Percentiles rank a stretch among this genome's conserved stretches.
These are phyloP conservation scores for Cyclotella atomus DNA, from an alignment of 108 stramenopile genomes.

Conservation along the genomic window DNA sequence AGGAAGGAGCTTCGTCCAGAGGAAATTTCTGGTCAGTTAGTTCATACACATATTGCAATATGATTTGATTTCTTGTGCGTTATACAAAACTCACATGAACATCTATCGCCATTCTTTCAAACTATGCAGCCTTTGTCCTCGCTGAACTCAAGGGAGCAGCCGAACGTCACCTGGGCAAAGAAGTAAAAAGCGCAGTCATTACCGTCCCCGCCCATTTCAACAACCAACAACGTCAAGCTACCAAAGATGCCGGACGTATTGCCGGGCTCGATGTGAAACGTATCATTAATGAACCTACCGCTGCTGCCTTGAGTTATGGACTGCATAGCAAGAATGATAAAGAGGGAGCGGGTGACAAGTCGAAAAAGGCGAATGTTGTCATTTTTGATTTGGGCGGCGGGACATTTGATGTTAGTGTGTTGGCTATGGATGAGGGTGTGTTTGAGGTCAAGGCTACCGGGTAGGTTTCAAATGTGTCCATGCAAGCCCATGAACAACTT, in stretches of 20 bases:
- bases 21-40: no score
- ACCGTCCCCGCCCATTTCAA: slow-evolving; percentile 92
- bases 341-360: slow-evolving; percentile 15
- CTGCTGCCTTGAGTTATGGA: slow-evolving; percentile 75
- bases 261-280: slow-evolving; percentile 66
- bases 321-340: slow-evolving; percentile 53
- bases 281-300: slow-evolving; percentile 84
- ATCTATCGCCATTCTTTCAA: no score
- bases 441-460: slow-evolving; percentile 92
- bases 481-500: no score
- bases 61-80: no score
- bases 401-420: slow-evolving; percentile 73
- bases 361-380: slow-evolving; percentile 64
- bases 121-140: slow-evolving; percentile 69
- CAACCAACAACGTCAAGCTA: slow-evolving; percentile 89
- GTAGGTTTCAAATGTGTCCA: neutral
- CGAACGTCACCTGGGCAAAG: slow-evolving; percentile 52
- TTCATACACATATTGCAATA: no score
- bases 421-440: slow-evolving; percentile 67
- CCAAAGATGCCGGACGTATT: slow-evolving; percentile 80
- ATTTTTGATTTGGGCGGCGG: slow-evolving; percentile 88
- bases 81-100: no score
- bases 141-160: slow-evolving; percentile 64
- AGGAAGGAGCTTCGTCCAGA: slow-evolving; percentile 64
- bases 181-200: slow-evolving; percentile 75